These are phyloP conservation scores for Fusarium solani-melongenae DNA, from an alignment of 2,329 filamentous ascomycete species.

Conservation along the genomic window DNA sequence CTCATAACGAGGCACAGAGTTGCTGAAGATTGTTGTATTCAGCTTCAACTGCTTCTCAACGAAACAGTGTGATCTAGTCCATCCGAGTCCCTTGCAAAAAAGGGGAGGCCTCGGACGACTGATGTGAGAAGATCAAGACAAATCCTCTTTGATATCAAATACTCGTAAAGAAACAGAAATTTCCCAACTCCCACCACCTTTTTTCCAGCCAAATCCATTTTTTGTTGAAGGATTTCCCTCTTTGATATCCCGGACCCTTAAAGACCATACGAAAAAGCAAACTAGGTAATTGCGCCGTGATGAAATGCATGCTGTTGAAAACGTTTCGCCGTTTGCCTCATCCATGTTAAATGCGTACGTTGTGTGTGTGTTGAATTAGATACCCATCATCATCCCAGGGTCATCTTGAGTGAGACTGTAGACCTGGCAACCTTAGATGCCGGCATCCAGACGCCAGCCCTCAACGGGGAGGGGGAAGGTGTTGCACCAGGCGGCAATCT, in stretches of 20 bases:
- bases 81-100: not conserved
- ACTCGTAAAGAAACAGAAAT: conserved; percentile 1
- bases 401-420: conserved; percentile 4
- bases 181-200: conserved; percentile 43
- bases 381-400: conserved; percentile 21
- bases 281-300: conserved; percentile 45
- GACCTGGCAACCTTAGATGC: conserved; percentile 62
- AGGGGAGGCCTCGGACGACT: conserved; percentile 5
- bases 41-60: conserved; percentile 6
- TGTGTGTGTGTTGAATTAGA: conserved; percentile 26
- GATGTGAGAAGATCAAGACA: conserved; percentile 25
- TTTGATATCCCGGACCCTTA: conserved; percentile 35
- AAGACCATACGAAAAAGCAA: conserved; percentile 33
- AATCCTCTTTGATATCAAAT: conserved; percentile 30
- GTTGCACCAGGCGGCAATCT: conserved; percentile 88
- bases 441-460: conserved; percentile 73
- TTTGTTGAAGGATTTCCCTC: conserved; percentile 43
- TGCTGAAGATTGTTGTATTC: conserved; percentile 29
- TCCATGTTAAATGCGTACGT: conserved; percentile 44
- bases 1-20: not conserved
- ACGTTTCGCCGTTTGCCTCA: conserved; percentile 47
- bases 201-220: conserved; percentile 36
- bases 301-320: conserved; percentile 49
- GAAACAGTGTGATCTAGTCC: not conserved
- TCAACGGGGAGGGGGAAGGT: conserved; percentile 93